phyloP scores from a whole-genome alignment of 495 filamentous ascomycete species.

The Bombardia bombarda region DNA sequence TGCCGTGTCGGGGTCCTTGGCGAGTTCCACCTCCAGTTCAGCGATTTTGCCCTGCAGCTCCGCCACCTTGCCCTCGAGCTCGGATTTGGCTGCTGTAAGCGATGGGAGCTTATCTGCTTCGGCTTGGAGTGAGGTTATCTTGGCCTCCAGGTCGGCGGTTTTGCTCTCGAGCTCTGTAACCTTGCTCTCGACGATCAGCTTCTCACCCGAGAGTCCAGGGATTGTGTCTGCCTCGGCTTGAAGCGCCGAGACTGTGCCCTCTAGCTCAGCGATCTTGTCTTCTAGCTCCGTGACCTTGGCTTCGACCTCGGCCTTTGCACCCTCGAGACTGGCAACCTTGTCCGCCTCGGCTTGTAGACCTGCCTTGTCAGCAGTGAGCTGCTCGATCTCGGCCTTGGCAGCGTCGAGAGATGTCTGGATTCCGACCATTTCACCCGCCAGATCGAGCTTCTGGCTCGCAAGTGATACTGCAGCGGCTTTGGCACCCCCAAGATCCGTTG shows the following conservation, averaged over 20 bases:
- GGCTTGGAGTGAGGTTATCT: slow-evolving; percentile 21
- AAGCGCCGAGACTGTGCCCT: slow-evolving; percentile 13
- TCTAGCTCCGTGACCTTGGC: slow-evolving; percentile 19
- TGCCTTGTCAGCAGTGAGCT: slow-evolving; percentile 23
- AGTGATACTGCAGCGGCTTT: slow-evolving; percentile 26
- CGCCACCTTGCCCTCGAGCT: slow-evolving; percentile 14
- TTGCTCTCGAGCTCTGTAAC: slow-evolving; percentile 21
- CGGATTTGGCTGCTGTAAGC: slow-evolving; percentile 24
- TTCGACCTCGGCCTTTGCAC: slow-evolving; percentile 16
- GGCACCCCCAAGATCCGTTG: slow-evolving; percentile 21
- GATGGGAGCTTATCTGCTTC: slow-evolving; percentile 26
- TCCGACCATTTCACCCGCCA: slow-evolving; percentile 14
- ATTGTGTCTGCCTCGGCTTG: slow-evolving; percentile 20
- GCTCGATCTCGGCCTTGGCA: slow-evolving; percentile 16
- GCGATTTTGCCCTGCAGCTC: slow-evolving; percentile 19
- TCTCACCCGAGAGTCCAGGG: slow-evolving; percentile 15
- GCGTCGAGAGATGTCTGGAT: slow-evolving; percentile 14
- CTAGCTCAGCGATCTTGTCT: slow-evolving; percentile 10
- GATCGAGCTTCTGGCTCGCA: slow-evolving; percentile 21
- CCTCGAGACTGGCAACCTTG: slow-evolving; percentile 11
- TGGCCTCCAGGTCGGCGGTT: slow-evolving; percentile 18
- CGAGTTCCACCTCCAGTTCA: slow-evolving; percentile 17
- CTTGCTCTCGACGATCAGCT: slow-evolving; percentile 18
- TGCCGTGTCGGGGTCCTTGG: slow-evolving; percentile 16
- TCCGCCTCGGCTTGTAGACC: slow-evolving; percentile 19